phyloP scores from a whole-genome alignment of 495 filamentous ascomycete genomes.

The Neurospora cerealis region DNA sequence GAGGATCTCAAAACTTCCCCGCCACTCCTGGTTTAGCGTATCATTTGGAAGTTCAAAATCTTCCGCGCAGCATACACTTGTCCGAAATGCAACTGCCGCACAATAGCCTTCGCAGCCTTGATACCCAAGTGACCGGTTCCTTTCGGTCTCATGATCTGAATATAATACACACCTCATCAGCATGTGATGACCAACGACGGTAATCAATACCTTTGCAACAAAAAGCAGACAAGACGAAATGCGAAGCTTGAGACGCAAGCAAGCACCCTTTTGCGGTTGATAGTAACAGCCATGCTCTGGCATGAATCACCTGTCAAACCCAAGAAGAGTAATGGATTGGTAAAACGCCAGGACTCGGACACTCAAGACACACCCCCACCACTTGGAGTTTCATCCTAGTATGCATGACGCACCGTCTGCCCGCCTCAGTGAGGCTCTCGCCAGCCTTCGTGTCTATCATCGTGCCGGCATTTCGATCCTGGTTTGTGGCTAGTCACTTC shows the following conservation, averaged over 20 bases:
- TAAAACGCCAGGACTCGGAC: neutral
- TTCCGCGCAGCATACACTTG: neutral
- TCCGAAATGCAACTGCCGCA: neutral
- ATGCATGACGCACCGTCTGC: neutral
- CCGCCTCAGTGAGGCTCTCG: neutral
- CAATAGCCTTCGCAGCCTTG: neutral
- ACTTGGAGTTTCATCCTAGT: neutral
- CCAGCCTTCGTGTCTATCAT: neutral
- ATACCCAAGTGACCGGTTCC: neutral
- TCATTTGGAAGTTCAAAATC: neutral
- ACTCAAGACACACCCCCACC: neutral
- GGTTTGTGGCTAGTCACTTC: neutral
- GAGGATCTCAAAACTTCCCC: neutral
- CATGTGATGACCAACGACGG: neutral
- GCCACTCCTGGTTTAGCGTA: neutral
- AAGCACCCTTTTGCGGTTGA: neutral
- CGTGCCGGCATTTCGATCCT: neutral
- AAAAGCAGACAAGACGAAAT: neutral
- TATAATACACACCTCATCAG: neutral
- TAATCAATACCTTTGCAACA: neutral
- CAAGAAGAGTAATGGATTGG: neutral
- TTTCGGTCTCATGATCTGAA: neutral
- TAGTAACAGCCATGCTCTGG: neutral
- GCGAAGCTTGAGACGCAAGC: neutral
- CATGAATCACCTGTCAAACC: neutral